Evolutionary conservation across 352 stramenopile species (phyloP).

Genomic region (Globisporangium camurandrum): DNA sequence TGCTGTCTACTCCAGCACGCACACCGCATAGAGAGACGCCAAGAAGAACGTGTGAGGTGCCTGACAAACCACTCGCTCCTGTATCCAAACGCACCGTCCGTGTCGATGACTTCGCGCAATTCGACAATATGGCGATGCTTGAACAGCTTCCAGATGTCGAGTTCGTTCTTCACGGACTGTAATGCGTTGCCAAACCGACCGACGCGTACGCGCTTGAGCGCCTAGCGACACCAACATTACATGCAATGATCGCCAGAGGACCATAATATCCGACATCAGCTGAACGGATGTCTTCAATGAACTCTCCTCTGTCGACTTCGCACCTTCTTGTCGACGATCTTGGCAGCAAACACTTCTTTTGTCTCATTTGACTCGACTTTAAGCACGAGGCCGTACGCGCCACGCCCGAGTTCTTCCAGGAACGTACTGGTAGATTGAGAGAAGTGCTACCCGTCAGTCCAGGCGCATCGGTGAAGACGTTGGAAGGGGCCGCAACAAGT

Average conservation of each 20-base stretch:
- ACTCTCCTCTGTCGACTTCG: too few relatives aligned
- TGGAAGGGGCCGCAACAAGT: neutral
- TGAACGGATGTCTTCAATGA: too few relatives aligned
- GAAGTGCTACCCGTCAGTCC: too few relatives aligned
- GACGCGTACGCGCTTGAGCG: conserved; percentile 58
- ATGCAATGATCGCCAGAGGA: too few relatives aligned
- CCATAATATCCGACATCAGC: too few relatives aligned
- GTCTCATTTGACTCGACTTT: conserved; percentile 64
- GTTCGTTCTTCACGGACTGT: conserved; percentile 87
- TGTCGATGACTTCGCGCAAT: conserved; percentile 95
- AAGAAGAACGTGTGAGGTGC: too few relatives aligned
- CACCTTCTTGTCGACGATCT: conserved; percentile 70
- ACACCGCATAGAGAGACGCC: too few relatives aligned
- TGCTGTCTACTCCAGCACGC: conserved; percentile 41
- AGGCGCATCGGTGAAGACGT: too few relatives aligned
- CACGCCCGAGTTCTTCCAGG: conserved; percentile 58
- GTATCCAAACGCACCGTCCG: conserved; percentile 52
- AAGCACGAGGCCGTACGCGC: conserved; percentile 65
- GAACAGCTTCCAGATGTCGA: conserved; percentile 96
- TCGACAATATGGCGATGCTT: conserved; percentile 92
- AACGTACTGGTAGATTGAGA: conserved; percentile 57
- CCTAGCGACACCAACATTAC: too few relatives aligned
- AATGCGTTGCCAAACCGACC: conserved; percentile 69
- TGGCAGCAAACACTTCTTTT: conserved; percentile 63
- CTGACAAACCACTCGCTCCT: too few relatives aligned